Conservation (phyloP, 176 grass and related monocot species). For the Canna indica region DNA sequence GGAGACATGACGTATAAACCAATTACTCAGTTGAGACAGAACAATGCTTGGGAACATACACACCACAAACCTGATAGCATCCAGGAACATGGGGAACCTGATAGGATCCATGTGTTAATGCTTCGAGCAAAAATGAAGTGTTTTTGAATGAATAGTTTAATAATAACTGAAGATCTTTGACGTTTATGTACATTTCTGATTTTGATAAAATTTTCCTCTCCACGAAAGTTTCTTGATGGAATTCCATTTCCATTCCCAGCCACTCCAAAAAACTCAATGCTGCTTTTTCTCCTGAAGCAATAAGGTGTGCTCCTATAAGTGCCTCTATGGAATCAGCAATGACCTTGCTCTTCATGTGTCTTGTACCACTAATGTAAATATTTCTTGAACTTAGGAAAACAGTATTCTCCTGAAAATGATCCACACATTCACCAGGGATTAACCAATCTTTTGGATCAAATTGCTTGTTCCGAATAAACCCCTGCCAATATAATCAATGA, state of each 20-base stretch:
- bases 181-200: constrained; percentile 38
- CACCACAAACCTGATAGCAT: constrained; percentile 54
- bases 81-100: constrained; percentile 35
- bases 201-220: constrained; percentile 22
- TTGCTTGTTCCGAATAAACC: constrained; percentile 42
- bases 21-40: not conserved
- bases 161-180: constrained; percentile 32
- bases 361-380: constrained; percentile 31
- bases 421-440: constrained; percentile 38
- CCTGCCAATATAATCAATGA: constrained; percentile 40
- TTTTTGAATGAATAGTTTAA: constrained; percentile 49
- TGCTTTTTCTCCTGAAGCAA: constrained; percentile 40
- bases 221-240: constrained; percentile 22
- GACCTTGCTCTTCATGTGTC: constrained; percentile 47
- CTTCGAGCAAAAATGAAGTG: constrained; percentile 50
- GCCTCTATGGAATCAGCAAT: constrained; percentile 71
- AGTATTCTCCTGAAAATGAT: constrained; percentile 14
- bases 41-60: not conserved
- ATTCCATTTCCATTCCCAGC: constrained; percentile 51
- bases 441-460: constrained; percentile 49
- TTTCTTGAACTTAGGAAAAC: constrained; percentile 7
- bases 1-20: too few species aligned
- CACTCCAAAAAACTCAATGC: constrained; percentile 46
- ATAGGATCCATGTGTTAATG: constrained; percentile 69
- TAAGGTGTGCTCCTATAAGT: constrained; percentile 51